Evolutionary conservation across 768 basidiomycete genomes (phyloP).

Genomic region (Naganishia vaughanmartiniae): DNA sequence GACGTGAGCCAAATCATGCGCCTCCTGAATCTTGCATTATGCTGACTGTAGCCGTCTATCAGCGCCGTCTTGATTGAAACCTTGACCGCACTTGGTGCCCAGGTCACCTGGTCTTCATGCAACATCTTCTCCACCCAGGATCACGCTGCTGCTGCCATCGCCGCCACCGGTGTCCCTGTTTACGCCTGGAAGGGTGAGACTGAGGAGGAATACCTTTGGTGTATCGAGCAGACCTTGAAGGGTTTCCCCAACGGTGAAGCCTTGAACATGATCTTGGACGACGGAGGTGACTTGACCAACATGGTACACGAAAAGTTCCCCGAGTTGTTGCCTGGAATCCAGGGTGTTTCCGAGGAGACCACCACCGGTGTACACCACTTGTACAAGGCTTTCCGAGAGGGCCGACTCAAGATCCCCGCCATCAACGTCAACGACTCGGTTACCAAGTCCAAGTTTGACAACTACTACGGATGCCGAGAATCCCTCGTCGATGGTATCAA

Average conservation of each 20-base stretch:
- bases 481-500: slow-evolving; percentile 99
- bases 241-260: slow-evolving; percentile 81
- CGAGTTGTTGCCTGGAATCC: slow-evolving; percentile 76
- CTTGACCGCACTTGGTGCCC: slow-evolving; percentile 86
- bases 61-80: slow-evolving; percentile 99
- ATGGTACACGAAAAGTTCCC: slow-evolving; percentile 96
- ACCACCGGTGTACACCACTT: slow-evolving; percentile 99
- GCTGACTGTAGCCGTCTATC: not conserved
- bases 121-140: slow-evolving; percentile 99
- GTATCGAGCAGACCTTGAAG: slow-evolving; percentile 88
- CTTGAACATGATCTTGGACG: slow-evolving; percentile 98
- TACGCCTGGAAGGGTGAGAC: slow-evolving; percentile 99
- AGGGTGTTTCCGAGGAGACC: slow-evolving; percentile 96
- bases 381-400: slow-evolving; percentile 95
- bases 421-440: slow-evolving; percentile 99
- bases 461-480: slow-evolving; percentile 91
- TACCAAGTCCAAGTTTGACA: slow-evolving; percentile 94
- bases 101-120: slow-evolving; percentile 99
- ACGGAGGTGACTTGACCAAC: slow-evolving; percentile 93
- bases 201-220: slow-evolving; percentile 97
- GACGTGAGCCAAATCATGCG: slow-evolving; percentile 27
- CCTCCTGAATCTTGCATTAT: not conserved
- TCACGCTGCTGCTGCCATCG: slow-evolving; percentile 96
- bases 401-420: slow-evolving; percentile 91
- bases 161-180: slow-evolving; percentile 96